Evolutionary conservation across 1,284 basidiomycete genomes (phyloP).

Genomic region (Ustilago hordei): DNA sequence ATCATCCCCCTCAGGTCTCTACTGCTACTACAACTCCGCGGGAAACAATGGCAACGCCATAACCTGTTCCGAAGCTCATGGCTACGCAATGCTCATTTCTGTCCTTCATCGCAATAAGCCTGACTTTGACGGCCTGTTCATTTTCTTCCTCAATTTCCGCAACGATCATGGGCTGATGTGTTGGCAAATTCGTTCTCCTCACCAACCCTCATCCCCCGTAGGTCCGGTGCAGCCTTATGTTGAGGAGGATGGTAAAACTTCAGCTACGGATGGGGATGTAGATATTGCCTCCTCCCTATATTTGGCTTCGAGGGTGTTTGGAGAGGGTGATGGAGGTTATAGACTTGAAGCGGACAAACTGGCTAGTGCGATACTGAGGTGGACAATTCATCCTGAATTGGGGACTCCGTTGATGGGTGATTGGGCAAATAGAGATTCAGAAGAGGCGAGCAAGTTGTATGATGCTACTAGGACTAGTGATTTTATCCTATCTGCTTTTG

Average conservation of each 20-base stretch:
- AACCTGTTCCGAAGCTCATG: constrained; percentile 66
- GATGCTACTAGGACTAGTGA: constrained; percentile 56
- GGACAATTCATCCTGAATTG: constrained; percentile 54
- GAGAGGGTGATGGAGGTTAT: constrained; percentile 49
- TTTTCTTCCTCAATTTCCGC: constrained; percentile 54
- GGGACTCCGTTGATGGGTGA: constrained; percentile 61
- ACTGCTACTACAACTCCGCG: constrained; percentile 62
- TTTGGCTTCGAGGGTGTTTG: constrained; percentile 39
- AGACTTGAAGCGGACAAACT: constrained; percentile 43
- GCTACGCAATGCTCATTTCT: constrained; percentile 65
- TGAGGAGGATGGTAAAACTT: constrained; percentile 54
- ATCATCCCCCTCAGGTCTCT: constrained; percentile 36
- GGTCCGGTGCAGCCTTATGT: constrained; percentile 38
- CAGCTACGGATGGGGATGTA: constrained; percentile 64
- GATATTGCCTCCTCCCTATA: constrained; percentile 64
- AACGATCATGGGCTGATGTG: constrained; percentile 62
- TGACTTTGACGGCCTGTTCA: constrained; percentile 60
- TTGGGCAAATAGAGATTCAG: constrained; percentile 54
- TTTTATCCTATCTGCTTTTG: constrained; percentile 59
- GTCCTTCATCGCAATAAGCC: constrained; percentile 55
- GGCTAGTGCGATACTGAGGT: constrained; percentile 31
- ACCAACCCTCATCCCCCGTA: constrained; percentile 15
- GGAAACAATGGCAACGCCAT: constrained; percentile 63
- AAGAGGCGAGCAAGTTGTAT: constrained; percentile 46
- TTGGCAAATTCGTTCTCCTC: constrained; percentile 57